Percentiles rank a stretch among this genome's conserved stretches.
phyloP scores from a whole-genome alignment of 257 asterid species.

The Jaltomata sinuosa region DNA sequence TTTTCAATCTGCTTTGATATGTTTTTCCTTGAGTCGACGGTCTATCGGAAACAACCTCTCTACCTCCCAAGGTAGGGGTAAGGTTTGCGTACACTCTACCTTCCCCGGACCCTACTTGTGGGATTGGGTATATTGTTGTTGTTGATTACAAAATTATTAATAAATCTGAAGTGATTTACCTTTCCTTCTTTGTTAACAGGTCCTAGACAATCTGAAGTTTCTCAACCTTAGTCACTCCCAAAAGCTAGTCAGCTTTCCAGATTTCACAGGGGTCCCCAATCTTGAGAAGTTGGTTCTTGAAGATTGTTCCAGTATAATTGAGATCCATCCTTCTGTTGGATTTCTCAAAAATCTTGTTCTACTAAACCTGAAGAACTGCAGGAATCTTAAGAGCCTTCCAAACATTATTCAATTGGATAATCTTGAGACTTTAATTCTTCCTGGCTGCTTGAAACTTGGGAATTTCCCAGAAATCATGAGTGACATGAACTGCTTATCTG shows the following conservation, averaged over 20 bases:
- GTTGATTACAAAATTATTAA: too few relatives aligned
- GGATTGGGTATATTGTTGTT: too few relatives aligned
- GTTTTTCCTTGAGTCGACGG: too few relatives aligned
- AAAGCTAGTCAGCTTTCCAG: constrained; percentile 1
- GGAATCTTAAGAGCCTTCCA: not conserved
- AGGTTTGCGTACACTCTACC: too few relatives aligned
- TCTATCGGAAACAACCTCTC: too few relatives aligned
- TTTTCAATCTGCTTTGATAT: too few relatives aligned
- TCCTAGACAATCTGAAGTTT: constrained; percentile 5
- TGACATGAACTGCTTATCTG: not conserved
- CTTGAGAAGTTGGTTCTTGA: constrained; percentile 5
- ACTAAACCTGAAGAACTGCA: constrained; percentile 7
- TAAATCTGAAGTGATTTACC: not conserved
- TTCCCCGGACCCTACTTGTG: too few relatives aligned
- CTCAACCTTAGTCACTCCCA: constrained; percentile 18
- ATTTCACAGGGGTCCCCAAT: constrained; percentile 8
- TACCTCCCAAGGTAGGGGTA: too few relatives aligned
- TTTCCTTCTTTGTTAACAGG: not conserved
- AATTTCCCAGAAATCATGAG: constrained; percentile 2
- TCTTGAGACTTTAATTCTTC: not conserved
- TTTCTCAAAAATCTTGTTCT: not conserved
- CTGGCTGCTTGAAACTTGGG: constrained; percentile 5
- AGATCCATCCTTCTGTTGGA: constrained; percentile 6
- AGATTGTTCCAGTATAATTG: not conserved
- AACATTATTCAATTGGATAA: not conserved